Base-by-base conservation (phyloP, 257 asterid species). In the Datura wrightii region DNA sequence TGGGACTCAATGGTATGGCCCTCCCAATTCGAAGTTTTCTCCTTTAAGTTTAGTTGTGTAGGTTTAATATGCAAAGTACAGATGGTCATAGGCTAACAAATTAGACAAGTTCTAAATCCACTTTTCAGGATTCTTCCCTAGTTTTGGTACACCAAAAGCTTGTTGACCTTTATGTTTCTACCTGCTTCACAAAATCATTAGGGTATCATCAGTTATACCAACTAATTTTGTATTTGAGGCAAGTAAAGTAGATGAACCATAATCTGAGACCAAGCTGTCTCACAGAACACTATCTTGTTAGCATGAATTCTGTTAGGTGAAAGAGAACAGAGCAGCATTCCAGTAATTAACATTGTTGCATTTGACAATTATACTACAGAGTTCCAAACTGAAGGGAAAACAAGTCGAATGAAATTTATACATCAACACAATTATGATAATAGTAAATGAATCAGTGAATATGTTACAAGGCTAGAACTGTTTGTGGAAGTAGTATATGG, bases 391-490 rank as follows among this genome's bases (percentile, higher is more conserved):
- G 19, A 52, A 78, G 63, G 46, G 54, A 80, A 59, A 37, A 58
- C 15, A 79, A 42, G 44, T 70, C 5, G 54, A 55, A 59, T 71
- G 18, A 55, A 54, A 55, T 66, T 41, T 60, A 37, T 66, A 50
- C 60, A 50, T 59, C 63, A 74, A 58, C 8, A 34, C 31, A 74
- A 58, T 42, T 55, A 24, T 74, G 76, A 44, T 41, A 0, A 34
- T 52, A 70, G 15, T 55, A 55, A 14, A 39, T 74, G 67, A 58
- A 78, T 41, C 69, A 78, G 79, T 66, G 79, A 86, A 71, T 79
- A 84, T 70, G 70, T 79, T 86, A 85, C 89, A 79, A 84, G 46
- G 85, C 82, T 41, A 48, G 42, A 84, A 41, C 85, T 80, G 84
- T 71, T 71, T 36, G 67, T 79, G 82, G 60, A 34, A 86, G 83